Percentiles rank a stretch among this genome's conserved stretches.
Evolutionary conservation across 2,329 filamentous ascomycete species (phyloP).

Genomic region (Exophiala sp.): DNA sequence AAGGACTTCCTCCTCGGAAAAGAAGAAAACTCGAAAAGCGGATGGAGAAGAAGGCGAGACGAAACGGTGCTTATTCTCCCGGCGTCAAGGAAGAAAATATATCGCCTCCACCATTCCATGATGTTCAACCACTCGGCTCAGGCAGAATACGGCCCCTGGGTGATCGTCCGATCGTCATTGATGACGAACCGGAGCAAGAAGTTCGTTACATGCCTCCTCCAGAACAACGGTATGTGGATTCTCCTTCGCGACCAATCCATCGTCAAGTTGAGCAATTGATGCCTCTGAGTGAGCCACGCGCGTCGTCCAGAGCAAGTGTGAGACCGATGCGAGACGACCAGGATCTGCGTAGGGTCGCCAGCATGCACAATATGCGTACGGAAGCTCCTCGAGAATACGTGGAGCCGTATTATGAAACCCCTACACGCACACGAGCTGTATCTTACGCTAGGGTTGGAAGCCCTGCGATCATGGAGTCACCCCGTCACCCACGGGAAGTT

Average conservation of each 20-base stretch:
- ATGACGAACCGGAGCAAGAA: constrained; percentile 36
- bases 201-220: constrained; percentile 24
- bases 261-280: constrained; percentile 27
- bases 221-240: constrained; percentile 24
- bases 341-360: constrained; percentile 47
- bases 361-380: constrained; percentile 43
- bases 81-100: constrained; percentile 62
- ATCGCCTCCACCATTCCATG: constrained; percentile 57
- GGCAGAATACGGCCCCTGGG: constrained; percentile 35
- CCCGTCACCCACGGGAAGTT: constrained; percentile 34
- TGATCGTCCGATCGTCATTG: constrained; percentile 48
- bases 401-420: constrained; percentile 33
- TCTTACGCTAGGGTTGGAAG: constrained; percentile 41
- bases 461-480: constrained; percentile 34
- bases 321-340: constrained; percentile 38
- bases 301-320: constrained; percentile 39
- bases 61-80: constrained; percentile 34
- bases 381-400: constrained; percentile 43
- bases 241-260: constrained; percentile 23
- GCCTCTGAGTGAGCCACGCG: constrained; percentile 35
- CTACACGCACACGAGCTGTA: constrained; percentile 33
- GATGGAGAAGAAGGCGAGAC: constrained; percentile 33
- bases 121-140: constrained; percentile 40
- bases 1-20: constrained; percentile 47
- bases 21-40: constrained; percentile 47